Percentiles rank a stretch among this genome's conserved stretches.
phyloP scores from a whole-genome alignment of 169 alveolate genomes.

The Plasmodium inui region DNA sequence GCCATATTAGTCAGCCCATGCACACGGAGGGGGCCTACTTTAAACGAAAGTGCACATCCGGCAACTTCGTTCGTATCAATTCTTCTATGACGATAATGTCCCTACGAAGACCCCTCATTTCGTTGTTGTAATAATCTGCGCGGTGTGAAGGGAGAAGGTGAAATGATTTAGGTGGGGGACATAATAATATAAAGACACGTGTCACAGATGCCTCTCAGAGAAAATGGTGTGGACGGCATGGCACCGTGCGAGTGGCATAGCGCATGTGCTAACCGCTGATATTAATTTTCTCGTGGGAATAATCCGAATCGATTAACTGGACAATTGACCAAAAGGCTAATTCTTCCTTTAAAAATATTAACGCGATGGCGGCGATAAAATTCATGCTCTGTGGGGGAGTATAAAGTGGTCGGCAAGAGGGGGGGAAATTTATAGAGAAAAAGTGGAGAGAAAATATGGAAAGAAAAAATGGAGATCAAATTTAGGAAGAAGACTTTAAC shows the following conservation, averaged over 20 bases:
- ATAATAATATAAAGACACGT: background rate
- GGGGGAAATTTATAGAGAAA: background rate
- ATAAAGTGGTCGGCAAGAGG: background rate
- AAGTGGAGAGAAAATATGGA: background rate
- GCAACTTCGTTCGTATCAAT: constrained; percentile 79
- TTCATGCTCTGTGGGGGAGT: constrained; percentile 81
- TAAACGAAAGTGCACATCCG: constrained; percentile 79
- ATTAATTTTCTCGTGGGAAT: constrained; percentile 83
- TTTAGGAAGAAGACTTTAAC: background rate
- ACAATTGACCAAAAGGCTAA: constrained; percentile 89
- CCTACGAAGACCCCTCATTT: constrained; percentile 86
- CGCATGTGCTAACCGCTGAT: constrained; percentile 77
- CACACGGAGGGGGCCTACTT: constrained; percentile 72
- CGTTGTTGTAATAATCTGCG: constrained; percentile 86
- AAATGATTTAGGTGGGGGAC: background rate
- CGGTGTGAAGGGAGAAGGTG: background rate
- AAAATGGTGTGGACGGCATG: background rate
- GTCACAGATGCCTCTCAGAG: background rate
- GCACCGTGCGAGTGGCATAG: background rate
- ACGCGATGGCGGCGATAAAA: constrained; percentile 87
- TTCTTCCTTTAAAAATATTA: constrained; percentile 87
- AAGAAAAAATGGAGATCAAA: background rate
- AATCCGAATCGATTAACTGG: constrained; percentile 86
- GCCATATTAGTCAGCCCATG: background rate
- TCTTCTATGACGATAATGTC: constrained; percentile 87